phyloP scores from a whole-genome alignment of 495 filamentous ascomycete species.

The Hypomontagnella submonticulosa region DNA sequence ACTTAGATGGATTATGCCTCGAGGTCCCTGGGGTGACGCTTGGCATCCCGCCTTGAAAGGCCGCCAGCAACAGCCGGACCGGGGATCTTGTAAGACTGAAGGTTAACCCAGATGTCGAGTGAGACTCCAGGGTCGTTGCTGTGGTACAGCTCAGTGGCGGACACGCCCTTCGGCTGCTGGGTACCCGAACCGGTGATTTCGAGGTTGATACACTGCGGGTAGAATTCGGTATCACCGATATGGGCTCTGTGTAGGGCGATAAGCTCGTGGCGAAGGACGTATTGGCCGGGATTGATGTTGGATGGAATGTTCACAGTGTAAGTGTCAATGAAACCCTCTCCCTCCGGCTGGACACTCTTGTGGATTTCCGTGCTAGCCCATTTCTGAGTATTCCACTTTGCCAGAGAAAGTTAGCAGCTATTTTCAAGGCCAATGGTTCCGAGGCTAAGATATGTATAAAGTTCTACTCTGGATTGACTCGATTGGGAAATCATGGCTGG shows the following conservation, averaged over 20 bases:
- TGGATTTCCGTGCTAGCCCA: conserved; percentile 66
- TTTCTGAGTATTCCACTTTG: conserved; percentile 41
- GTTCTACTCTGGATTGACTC: too few relatives aligned
- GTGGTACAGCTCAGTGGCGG: conserved; percentile 49
- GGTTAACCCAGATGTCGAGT: conserved; percentile 47
- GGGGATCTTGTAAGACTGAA: conserved; percentile 35
- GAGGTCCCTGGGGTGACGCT: conserved; percentile 23
- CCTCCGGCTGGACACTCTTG: conserved; percentile 32
- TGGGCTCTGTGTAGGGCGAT: conserved; percentile 72
- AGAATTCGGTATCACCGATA: conserved; percentile 73
- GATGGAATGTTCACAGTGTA: conserved; percentile 74
- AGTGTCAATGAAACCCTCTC: conserved; percentile 69
- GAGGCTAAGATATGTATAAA: too few relatives aligned
- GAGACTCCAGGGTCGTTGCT: conserved; percentile 50
- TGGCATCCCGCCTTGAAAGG: conserved; percentile 16
- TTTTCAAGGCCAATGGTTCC: too few relatives aligned
- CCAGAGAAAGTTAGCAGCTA: neutral
- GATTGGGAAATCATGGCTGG: too few relatives aligned
- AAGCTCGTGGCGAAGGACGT: conserved; percentile 79
- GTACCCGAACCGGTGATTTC: conserved; percentile 69
- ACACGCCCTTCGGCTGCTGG: conserved; percentile 44
- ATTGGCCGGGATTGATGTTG: conserved; percentile 69
- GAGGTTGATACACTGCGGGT: conserved; percentile 64
- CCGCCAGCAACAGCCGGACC: conserved; percentile 20
- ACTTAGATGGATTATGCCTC: neutral